phyloP scores from a whole-genome alignment of 1,284 basidiomycete species.

The Trichosporon asahii region DNA sequence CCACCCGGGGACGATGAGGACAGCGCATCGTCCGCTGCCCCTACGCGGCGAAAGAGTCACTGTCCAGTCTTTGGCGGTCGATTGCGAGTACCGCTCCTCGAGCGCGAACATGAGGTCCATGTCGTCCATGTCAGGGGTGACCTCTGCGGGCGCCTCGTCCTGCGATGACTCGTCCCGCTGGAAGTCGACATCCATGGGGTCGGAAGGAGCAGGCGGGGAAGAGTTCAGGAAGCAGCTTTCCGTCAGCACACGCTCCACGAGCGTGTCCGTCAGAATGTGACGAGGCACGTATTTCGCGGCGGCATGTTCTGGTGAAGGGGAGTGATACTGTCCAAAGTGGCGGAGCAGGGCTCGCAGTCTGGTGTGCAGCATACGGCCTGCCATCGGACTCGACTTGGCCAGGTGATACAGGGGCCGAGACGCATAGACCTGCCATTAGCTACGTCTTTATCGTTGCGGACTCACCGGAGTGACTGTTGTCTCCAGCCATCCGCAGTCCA shows the following conservation, averaged over 20 bases:
- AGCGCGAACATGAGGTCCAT: conserved; percentile 18
- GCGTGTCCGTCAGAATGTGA: conserved; percentile 28
- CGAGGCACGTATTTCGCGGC: conserved; percentile 11
- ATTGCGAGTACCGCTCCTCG: conserved; percentile 21
- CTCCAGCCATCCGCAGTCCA: conserved; percentile 89
- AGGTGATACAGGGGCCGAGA: conserved; percentile 79
- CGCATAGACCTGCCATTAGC: conserved; percentile 69
- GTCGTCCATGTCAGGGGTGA: conserved; percentile 21
- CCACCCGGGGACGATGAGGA: conserved; percentile 86
- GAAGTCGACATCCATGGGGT: neutral
- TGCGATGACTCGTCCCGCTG: neutral
- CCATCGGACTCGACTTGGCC: conserved; percentile 74
- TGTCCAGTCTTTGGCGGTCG: conserved; percentile 27
- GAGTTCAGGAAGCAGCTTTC: conserved; percentile 43
- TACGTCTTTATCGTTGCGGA: conserved; percentile 22
- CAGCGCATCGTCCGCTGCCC: conserved; percentile 11
- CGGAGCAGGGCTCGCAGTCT: conserved; percentile 75
- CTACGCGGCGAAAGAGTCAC: conserved; percentile 19
- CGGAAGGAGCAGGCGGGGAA: neutral
- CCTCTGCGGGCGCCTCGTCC: conserved; percentile 11
- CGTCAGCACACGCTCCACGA: conserved; percentile 41
- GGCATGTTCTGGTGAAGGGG: conserved; percentile 1
- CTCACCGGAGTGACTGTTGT: conserved; percentile 80
- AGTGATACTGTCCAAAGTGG: conserved; percentile 59
- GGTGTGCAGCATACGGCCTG: conserved; percentile 67